Evolutionary conservation across 2,329 filamentous ascomycete species (phyloP).

Genomic region (Harringtonia lauricola): DNA sequence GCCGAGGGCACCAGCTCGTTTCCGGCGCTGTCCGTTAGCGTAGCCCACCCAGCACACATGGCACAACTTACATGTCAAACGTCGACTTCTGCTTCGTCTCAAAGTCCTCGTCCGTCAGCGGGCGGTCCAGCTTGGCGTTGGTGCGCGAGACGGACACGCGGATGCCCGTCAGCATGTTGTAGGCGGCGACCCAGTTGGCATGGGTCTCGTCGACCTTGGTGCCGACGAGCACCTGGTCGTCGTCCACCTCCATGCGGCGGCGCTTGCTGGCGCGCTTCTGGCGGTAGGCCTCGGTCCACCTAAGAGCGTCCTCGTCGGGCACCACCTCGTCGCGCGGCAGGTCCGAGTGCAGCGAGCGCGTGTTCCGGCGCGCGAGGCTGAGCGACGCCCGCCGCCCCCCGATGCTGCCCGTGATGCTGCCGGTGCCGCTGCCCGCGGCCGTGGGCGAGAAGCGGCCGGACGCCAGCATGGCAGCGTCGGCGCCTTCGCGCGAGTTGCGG

Average conservation of each 20-base stretch:
- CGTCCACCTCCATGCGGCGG: constrained; percentile 72
- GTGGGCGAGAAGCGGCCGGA: constrained; percentile 75
- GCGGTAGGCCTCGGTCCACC: constrained; percentile 87
- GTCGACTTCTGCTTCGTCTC: constrained; percentile 93
- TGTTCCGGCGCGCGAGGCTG: constrained; percentile 67
- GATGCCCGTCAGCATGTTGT: constrained; percentile 99
- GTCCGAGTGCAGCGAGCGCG: constrained; percentile 78
- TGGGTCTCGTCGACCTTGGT: constrained; percentile 97
- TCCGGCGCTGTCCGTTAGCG: constrained; percentile 56
- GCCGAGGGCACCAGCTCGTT: constrained; percentile 96
- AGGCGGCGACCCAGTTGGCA: constrained; percentile 93
- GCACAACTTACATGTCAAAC: constrained; percentile 73
- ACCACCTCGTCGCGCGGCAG: constrained; percentile 70
- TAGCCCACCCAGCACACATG: not conserved
- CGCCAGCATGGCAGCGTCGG: constrained; percentile 48
- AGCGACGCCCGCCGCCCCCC: constrained; percentile 69
- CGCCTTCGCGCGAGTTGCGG: constrained; percentile 61
- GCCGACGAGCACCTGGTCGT: constrained; percentile 88
- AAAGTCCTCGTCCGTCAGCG: constrained; percentile 86
- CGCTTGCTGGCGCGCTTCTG: constrained; percentile 85
- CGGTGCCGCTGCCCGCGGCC: constrained; percentile 39
- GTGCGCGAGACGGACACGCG: constrained; percentile 92
- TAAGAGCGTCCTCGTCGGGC: constrained; percentile 79
- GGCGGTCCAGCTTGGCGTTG: constrained; percentile 90
- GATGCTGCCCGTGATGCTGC: constrained; percentile 22